Base-by-base conservation (phyloP, 1,284 basidiomycete genomes). In the Austroboletus rostrupii region DNA sequence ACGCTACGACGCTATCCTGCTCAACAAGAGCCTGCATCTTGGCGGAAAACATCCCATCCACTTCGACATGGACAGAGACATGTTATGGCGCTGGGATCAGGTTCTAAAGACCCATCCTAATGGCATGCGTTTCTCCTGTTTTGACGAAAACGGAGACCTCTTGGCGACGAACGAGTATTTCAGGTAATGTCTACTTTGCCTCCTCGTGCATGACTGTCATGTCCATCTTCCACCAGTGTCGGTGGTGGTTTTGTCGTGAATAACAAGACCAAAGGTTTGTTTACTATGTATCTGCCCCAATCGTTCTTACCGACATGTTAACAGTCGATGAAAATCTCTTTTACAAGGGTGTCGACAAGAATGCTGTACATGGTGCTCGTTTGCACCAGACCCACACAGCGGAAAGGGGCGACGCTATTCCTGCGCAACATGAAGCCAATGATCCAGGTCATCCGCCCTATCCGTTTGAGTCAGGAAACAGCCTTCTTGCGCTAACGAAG, bases 131-230 rank as follows among this genome's bases (percentile, higher is more conserved):
- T 96, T 98, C 67, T 88, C 87, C 43, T 90, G 85, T 16, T 98
- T 94, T 60, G 85, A 80, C 52, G 74, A 78, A 39, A 74, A 87
- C 12, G 95, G 96, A 1, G 83, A 92, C 58, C 72, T 98, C 57
- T 74, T 98, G 47, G 95, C 95, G 1, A 96, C 91, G 13, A 98
- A 98, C 61, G 91, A 95, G 64, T 98, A 96, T 64, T 98, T 92
- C 63, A 84, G 80, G 80, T 80, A 58, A 42, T 54, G 52, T 23
- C 23, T 42, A 1, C 10, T 3, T 39, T 26, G 0, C 21, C 12
- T 39, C 13, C 10, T 36, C 5, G 1, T 10, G 5, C 26, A 5
- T 35, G 1, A 29, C 38, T 37, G 13, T 29, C 42, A 48, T 41
- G 2, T 43, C 19, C 3, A 45, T 33, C 28, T 16, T 32, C n/a